Evolutionary conservation across 139 green algal species (phyloP).

Genomic region (Chlorella sp.): DNA sequence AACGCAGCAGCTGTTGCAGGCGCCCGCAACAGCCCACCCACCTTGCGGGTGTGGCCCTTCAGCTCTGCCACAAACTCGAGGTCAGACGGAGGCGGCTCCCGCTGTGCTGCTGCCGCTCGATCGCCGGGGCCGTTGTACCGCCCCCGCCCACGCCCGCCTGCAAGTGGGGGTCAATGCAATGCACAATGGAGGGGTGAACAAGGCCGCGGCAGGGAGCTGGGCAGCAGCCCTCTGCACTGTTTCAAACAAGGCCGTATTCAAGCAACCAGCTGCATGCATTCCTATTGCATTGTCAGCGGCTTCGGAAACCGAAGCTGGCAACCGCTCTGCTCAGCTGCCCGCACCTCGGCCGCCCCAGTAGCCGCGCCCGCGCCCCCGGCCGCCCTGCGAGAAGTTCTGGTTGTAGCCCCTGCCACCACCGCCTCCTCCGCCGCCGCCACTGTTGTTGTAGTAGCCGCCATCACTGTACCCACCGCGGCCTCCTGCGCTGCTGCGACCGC

Average conservation of each 20-base stretch:
- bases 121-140: constrained; percentile 11
- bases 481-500: not conserved
- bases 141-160: constrained; percentile 16
- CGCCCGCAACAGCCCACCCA: not conserved
- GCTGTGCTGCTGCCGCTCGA: not conserved
- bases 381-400: constrained; percentile 12
- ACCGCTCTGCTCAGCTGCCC: not conserved
- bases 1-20: too few relatives aligned
- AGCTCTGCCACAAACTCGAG: constrained; percentile 52
- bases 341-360: constrained; percentile 37
- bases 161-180: too few relatives aligned
- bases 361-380: not conserved
- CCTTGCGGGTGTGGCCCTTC: constrained; percentile 55
- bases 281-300: too few relatives aligned
- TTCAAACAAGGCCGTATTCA: too few relatives aligned
- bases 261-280: too few relatives aligned
- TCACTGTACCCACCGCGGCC: constrained; percentile 5
- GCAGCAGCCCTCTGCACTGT: too few relatives aligned
- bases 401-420: constrained; percentile 26
- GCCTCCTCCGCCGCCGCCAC: constrained; percentile 36
- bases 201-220: too few relatives aligned
- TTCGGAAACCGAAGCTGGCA: too few relatives aligned
- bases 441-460: constrained; percentile 4
- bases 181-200: not conserved
- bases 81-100: constrained; percentile 43